A percentile compares a stretch with the other conserved stretches of the same genome.
These are phyloP conservation scores for Scheffersomyces insectosa DNA, from an alignment of 1,139 yeast species.

Conservation along the genomic window DNA sequence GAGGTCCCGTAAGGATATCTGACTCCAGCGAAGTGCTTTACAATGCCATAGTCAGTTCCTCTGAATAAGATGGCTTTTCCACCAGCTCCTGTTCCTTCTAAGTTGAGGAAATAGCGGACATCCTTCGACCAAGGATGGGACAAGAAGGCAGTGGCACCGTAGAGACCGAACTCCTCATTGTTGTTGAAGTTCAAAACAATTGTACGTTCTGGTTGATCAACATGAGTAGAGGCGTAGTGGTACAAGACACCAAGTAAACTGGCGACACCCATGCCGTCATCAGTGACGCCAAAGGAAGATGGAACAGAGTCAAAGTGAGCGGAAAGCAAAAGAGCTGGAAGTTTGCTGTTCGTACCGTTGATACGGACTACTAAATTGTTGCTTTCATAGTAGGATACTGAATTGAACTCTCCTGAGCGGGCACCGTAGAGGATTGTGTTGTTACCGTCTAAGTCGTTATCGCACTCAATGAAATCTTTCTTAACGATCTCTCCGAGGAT, in stretches of 20 bases:
- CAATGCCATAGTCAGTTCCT: constrained; percentile 74
- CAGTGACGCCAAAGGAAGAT: constrained; percentile 84
- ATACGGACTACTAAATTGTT: constrained; percentile 74
- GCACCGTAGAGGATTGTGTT: constrained; percentile 46
- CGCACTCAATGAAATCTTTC: constrained; percentile 46
- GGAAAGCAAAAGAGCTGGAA: constrained; percentile 72
- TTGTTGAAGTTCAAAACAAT: constrained; percentile 84
- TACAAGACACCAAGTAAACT: constrained; percentile 71
- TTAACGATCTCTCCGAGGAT: constrained; percentile 32
- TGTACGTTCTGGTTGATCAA: constrained; percentile 72
- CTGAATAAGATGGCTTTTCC: constrained; percentile 84
- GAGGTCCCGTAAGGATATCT: constrained; percentile 79
- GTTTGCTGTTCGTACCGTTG: constrained; percentile 55
- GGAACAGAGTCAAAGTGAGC: constrained; percentile 94
- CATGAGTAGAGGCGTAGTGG: constrained; percentile 41
- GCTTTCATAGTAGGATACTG: constrained; percentile 72
- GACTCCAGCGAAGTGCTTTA: constrained; percentile 44
- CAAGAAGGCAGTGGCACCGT: constrained; percentile 79
- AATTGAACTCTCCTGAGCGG: constrained; percentile 40
- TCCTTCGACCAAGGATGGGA: constrained; percentile 71
- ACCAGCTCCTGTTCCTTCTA: constrained; percentile 97
- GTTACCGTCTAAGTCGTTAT: constrained; percentile 48
- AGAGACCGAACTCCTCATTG: constrained; percentile 85
- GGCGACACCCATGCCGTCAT: constrained; percentile 92
- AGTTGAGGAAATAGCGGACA: constrained; percentile 68